A percentile compares a stretch with the other conserved stretches of the same genome.
Conservation (phyloP, 2,329 filamentous ascomycete genomes). For the Blastomyces gilchristii region DNA sequence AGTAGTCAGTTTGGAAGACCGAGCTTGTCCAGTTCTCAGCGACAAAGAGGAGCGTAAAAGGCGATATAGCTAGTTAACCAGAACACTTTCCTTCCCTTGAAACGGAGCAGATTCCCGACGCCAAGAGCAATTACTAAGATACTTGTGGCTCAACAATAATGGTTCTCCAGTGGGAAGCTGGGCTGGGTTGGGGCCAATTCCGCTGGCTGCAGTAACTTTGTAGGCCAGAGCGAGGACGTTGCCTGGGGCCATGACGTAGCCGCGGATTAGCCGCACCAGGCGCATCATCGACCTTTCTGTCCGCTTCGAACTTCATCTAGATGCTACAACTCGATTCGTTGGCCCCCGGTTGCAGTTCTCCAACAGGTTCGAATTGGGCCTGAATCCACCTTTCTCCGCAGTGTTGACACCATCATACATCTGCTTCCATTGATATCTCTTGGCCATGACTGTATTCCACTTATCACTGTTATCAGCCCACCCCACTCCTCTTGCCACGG, state of each 20-base stretch:
- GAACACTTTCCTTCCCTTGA: too few relatives aligned
- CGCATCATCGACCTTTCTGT: neutral
- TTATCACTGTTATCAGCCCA: neutral
- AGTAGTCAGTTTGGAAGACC: too few relatives aligned
- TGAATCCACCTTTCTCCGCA: neutral
- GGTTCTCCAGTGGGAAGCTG: too few relatives aligned
- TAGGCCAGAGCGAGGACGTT: too few relatives aligned
- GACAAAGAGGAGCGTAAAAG: too few relatives aligned
- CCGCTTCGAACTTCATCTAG: neutral
- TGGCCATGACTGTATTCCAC: neutral
- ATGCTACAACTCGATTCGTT: neutral
- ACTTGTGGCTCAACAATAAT: neutral
- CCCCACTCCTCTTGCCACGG: conserved; percentile 4
- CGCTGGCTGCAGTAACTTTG: neutral
- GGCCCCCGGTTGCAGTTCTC: neutral
- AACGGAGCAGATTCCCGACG: too few relatives aligned
- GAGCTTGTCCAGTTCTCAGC: too few relatives aligned
- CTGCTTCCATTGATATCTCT: neutral
- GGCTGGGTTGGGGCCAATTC: neutral
- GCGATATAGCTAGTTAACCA: too few relatives aligned
- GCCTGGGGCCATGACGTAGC: neutral
- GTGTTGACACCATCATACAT: neutral
- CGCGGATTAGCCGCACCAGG: neutral
- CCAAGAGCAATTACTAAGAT: neutral
- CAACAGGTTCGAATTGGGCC: neutral